A percentile compares a stretch with the other conserved stretches of the same genome.
These are phyloP conservation scores for Metschnikowia sp. DNA, from an alignment of 805 yeast genomes.

Conservation along the genomic window DNA sequence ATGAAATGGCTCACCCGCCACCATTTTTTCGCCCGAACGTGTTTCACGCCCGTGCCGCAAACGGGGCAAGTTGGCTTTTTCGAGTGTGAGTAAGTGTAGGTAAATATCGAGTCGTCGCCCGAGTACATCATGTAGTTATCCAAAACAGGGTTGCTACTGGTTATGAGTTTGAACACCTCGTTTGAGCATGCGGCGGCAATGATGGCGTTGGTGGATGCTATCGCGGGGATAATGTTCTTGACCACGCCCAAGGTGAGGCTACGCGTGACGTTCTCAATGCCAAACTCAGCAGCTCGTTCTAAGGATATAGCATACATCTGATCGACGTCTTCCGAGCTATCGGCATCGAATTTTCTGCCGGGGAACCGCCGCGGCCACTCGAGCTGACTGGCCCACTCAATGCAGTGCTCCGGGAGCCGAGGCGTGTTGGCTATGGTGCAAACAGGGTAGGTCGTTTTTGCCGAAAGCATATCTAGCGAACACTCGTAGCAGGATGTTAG, in stretches of 20 bases:
- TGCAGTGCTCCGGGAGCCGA: slow-evolving; percentile 89
- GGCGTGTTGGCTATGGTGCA: slow-evolving; percentile 96
- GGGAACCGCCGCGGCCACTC: slow-evolving; percentile 63
- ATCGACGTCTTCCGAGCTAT: slow-evolving; percentile 60
- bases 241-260: slow-evolving; percentile 79
- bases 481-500: slow-evolving; percentile 92
- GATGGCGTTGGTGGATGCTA: slow-evolving; percentile 90
- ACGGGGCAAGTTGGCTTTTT: slow-evolving; percentile 66
- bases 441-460: slow-evolving; percentile 70
- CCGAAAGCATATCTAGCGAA: slow-evolving; percentile 69
- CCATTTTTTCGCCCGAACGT: slow-evolving; percentile 24
- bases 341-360: slow-evolving; percentile 58
- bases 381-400: slow-evolving; percentile 81
- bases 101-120: slow-evolving; percentile 76
- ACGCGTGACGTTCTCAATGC: slow-evolving; percentile 73
- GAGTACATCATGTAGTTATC: slow-evolving; percentile 84
- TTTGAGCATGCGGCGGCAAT: slow-evolving; percentile 87
- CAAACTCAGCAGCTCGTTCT: slow-evolving; percentile 58
- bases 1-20: slow-evolving; percentile 34
- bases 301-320: slow-evolving; percentile 57
- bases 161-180: slow-evolving; percentile 76
- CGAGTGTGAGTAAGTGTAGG: slow-evolving; percentile 66
- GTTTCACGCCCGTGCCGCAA: slow-evolving; percentile 52
- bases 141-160: slow-evolving; percentile 62
- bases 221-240: slow-evolving; percentile 89